Conservation (phyloP, 495 filamentous ascomycete genomes). For the Tuber calosporum region DNA sequence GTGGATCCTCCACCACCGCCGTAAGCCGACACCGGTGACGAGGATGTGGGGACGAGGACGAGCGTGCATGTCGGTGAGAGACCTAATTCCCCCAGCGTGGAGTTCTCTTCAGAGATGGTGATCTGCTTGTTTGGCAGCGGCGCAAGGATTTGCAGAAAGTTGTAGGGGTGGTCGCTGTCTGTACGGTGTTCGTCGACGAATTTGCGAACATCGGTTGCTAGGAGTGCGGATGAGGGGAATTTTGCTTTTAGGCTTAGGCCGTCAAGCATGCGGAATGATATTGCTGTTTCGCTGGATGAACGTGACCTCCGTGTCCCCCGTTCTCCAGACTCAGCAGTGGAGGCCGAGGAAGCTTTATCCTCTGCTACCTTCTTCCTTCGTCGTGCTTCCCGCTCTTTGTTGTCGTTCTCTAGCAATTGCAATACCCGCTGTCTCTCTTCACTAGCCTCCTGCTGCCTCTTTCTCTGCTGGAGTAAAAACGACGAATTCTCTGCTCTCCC, state of each 20-base stretch:
- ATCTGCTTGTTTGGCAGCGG: conserved; percentile 69
- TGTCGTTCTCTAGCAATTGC: conserved; percentile 61
- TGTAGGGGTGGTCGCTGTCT: conserved; percentile 53
- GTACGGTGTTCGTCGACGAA: conserved; percentile 59
- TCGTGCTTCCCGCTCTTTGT: conserved; percentile 53
- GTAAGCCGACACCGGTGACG: conserved; percentile 57
- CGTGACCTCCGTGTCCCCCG: conserved; percentile 26
- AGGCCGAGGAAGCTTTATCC: neutral
- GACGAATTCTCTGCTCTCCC: conserved; percentile 30
- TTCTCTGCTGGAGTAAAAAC: conserved; percentile 50
- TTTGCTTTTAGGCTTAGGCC: conserved; percentile 66
- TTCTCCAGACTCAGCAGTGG: neutral
- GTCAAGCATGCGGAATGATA: conserved; percentile 81
- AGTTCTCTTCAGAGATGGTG: conserved; percentile 63
- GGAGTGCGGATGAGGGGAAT: conserved; percentile 58
- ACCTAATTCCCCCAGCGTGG: conserved; percentile 58
- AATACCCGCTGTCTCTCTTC: conserved; percentile 58
- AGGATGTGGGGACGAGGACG: conserved; percentile 65
- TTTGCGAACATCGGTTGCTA: conserved; percentile 60
- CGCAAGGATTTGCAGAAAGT: conserved; percentile 74
- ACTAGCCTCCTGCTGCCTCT: conserved; percentile 50
- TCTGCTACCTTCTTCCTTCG: conserved; percentile 43
- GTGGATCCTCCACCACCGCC: conserved; percentile 21
- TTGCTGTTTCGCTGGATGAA: conserved; percentile 47
- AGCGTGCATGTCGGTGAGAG: conserved; percentile 72